phyloP scores from a whole-genome alignment of 768 basidiomycete genomes.

The Ramaria sp. region DNA sequence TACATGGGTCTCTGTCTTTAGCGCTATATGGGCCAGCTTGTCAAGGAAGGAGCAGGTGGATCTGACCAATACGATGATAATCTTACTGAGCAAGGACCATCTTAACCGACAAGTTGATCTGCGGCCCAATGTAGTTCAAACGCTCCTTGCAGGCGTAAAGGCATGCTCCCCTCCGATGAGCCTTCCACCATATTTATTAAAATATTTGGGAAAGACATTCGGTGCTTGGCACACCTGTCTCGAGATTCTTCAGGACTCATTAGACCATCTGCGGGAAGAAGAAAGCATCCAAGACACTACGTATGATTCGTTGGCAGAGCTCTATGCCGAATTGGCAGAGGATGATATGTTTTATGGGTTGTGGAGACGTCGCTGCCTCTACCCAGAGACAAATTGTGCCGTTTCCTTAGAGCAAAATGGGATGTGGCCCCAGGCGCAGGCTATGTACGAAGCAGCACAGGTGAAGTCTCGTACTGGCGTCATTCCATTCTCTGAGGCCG shows the following conservation, averaged over 20 bases:
- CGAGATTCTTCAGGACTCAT: slow-evolving; percentile 74
- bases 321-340: slow-evolving; percentile 92
- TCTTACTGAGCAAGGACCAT: slow-evolving; percentile 85
- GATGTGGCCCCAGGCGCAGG: slow-evolving; percentile 90
- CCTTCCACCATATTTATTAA: slow-evolving; percentile 88
- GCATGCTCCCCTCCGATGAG: slow-evolving; percentile 81
- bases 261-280: slow-evolving; percentile 71
- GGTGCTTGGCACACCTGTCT: slow-evolving; percentile 90
- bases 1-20: slow-evolving; percentile 82
- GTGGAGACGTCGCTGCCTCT: slow-evolving; percentile 85
- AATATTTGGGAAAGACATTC: slow-evolving; percentile 93
- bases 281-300: slow-evolving; percentile 77
- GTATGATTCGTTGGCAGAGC: slow-evolving; percentile 83
- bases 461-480: slow-evolving; percentile 68
- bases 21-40: slow-evolving; percentile 76
- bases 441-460: slow-evolving; percentile 84
- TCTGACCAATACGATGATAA: slow-evolving; percentile 81
- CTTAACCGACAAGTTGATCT: slow-evolving; percentile 81
- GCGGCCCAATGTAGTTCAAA: slow-evolving; percentile 88
- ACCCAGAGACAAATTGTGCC: slow-evolving; percentile 79
- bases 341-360: slow-evolving; percentile 97
- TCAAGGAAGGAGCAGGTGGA: slow-evolving; percentile 82
- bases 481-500: slow-evolving; percentile 86
- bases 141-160: slow-evolving; percentile 73
- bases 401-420: slow-evolving; percentile 92